These are phyloP conservation scores for Lojkania enalia DNA, from an alignment of 2,329 filamentous ascomycete species.

Conservation along the genomic window DNA sequence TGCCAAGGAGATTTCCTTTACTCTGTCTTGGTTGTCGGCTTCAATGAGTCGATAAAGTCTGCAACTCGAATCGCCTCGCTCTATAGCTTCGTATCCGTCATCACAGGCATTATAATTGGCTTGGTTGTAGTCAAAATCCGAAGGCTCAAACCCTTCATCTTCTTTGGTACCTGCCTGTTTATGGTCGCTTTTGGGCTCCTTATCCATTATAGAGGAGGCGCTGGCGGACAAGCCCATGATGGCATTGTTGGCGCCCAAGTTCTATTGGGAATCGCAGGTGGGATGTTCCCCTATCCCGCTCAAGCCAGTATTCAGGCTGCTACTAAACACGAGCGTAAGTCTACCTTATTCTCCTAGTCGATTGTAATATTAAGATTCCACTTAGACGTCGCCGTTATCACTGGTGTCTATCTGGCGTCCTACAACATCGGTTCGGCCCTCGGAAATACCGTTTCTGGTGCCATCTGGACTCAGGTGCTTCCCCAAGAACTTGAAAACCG, in stretches of 20 bases:
- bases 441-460: slow-evolving; percentile 63
- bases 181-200: slow-evolving; percentile 68
- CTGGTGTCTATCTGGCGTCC: slow-evolving; percentile 63
- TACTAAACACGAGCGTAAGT: slow-evolving; percentile 55
- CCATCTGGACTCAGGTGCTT: slow-evolving; percentile 61
- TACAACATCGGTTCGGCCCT: slow-evolving; percentile 66
- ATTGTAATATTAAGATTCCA: no score
- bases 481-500: slow-evolving; percentile 49
- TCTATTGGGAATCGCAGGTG: slow-evolving; percentile 65
- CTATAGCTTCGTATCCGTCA: slow-evolving; percentile 62
- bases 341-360: no score
- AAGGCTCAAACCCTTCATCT: slow-evolving; percentile 63
- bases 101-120: slow-evolving; percentile 61
- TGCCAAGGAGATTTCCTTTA: slow-evolving; percentile 68
- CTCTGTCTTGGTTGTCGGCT: slow-evolving; percentile 64
- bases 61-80: slow-evolving; percentile 64
- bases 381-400: slow-evolving; percentile 64
- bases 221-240: slow-evolving; percentile 48
- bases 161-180: slow-evolving; percentile 63
- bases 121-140: slow-evolving; percentile 61
- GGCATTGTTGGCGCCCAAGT: slow-evolving; percentile 67
- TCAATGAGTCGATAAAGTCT: slow-evolving; percentile 59
- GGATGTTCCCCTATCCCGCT: slow-evolving; percentile 61
- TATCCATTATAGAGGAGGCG: slow-evolving; percentile 64
- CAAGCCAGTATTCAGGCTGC: slow-evolving; percentile 57